phyloP scores from a whole-genome alignment of 148 eudicot species.

The Silene conica region DNA sequence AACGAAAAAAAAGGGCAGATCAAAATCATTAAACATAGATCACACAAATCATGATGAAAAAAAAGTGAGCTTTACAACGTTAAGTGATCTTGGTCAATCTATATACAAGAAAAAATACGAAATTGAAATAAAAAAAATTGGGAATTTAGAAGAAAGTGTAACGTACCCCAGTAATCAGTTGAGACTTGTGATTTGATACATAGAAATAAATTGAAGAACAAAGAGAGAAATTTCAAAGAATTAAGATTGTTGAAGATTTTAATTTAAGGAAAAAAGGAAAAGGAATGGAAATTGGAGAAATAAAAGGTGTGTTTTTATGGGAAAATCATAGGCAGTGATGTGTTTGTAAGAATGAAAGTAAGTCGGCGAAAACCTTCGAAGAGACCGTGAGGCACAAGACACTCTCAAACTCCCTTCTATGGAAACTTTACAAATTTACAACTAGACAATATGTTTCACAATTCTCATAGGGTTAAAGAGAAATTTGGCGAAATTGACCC shows the following conservation, averaged over 20 bases:
- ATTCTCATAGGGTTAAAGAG: too few species aligned
- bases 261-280: too few species aligned
- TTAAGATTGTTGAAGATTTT: not conserved
- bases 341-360: not conserved
- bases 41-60: too few species aligned
- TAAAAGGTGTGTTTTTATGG: not conserved
- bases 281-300: not conserved
- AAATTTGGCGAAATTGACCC: too few species aligned
- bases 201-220: too few species aligned
- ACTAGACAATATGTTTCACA: too few species aligned
- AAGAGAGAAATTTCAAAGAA: not conserved
- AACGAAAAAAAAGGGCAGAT: too few species aligned
- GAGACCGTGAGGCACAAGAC: not conserved
- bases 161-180: not conserved
- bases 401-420: not conserved
- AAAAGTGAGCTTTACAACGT: too few species aligned
- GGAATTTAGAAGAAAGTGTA: not conserved
- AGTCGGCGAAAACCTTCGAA: not conserved
- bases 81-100: too few species aligned
- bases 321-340: not conserved
- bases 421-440: too few species aligned
- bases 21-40: too few species aligned
- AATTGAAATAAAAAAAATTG: not conserved
- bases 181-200: not conserved
- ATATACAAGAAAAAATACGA: not conserved